These are phyloP conservation scores for Salix koriyanagi DNA, from an alignment of 345 rosid genomes.

Conservation along the genomic window DNA sequence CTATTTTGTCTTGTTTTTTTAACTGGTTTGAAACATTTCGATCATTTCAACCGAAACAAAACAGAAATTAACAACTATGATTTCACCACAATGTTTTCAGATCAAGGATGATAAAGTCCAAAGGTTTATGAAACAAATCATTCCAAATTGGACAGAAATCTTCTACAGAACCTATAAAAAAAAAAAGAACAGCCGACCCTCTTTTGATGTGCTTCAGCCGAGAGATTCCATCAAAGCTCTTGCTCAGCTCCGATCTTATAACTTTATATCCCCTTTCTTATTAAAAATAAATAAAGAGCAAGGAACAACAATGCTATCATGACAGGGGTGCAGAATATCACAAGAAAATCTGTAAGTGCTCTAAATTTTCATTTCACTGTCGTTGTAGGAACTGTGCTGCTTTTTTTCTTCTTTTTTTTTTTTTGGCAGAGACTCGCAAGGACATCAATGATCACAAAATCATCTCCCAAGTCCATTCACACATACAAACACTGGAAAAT, in stretches of 20 bases:
- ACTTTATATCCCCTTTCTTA: not conserved
- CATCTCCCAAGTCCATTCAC: conserved; percentile 20
- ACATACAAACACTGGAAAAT: conserved; percentile 10
- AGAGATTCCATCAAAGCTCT: not conserved
- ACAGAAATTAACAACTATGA: not conserved
- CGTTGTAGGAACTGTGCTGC: not conserved
- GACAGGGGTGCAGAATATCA: not conserved
- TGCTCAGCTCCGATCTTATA: not conserved
- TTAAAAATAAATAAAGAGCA: not conserved
- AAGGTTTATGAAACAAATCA: not conserved
- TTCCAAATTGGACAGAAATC: not conserved
- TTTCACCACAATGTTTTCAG: not conserved
- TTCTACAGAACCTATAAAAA: not conserved
- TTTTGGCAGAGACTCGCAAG: conserved; percentile 3
- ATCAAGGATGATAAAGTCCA: not conserved
- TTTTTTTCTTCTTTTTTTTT: not conserved
- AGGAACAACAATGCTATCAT: not conserved
- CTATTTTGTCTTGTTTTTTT: too few relatives aligned
- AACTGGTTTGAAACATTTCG: too few relatives aligned
- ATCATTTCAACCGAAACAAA: too few relatives aligned
- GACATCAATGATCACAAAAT: conserved; percentile 5
- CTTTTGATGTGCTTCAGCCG: not conserved
- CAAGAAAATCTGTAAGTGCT: not conserved
- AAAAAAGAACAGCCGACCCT: not conserved
- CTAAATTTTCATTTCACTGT: conserved; percentile 2